Evolutionary conservation across 768 basidiomycete species (phyloP), one percentile per base, ranked within the genome.

Genomic region (Leccinum uliginosum): DNA sequence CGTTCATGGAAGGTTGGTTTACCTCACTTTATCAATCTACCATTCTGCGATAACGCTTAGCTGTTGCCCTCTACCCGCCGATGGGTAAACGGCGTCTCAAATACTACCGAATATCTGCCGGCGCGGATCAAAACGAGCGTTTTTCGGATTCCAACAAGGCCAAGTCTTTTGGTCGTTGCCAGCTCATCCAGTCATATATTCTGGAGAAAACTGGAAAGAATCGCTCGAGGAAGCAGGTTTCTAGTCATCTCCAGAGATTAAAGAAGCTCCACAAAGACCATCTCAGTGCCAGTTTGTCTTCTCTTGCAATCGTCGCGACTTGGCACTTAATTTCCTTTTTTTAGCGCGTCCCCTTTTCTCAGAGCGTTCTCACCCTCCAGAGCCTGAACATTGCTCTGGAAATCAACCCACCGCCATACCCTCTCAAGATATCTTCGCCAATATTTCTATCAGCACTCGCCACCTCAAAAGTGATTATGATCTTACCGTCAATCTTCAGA

Each of bases 211-310:
- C 73, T 14, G 73, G 74, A 14, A 74, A 68, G 58, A 72, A 65
- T 56, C 71, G 74, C 15, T 73, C 74, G 35, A 64, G 74, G 55
- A 74, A 74, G 60, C 74, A 74, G 55, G 74, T 74, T 30, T 75
- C 74, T 24, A 74, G 74, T 57, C 75, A 76, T 38, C 66, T 74
- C 47, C 74, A 74, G 60, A 61, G 75, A 50, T 51, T 74, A 14
- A 74, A 76, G 52, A 75, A 70, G 34, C 66, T 66, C 11, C 63
- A 72, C 12, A 71, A 66, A 45, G 61, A 72, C 50, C 65, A 73
- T 47, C 66, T 70, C n/a, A n/a, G n/a, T 24, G 51, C 65, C 19
- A 67, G 73, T 74, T 57, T 26, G 75, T 73, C 54, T 35, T 50
- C 15, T 21, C 23, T 26, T 35, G 2, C 34, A 9, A 40, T 23